These are phyloP conservation scores for Backusella mclennaniae DNA, from an alignment of 192 early-diverging fungal genomes.

Conservation along the genomic window DNA sequence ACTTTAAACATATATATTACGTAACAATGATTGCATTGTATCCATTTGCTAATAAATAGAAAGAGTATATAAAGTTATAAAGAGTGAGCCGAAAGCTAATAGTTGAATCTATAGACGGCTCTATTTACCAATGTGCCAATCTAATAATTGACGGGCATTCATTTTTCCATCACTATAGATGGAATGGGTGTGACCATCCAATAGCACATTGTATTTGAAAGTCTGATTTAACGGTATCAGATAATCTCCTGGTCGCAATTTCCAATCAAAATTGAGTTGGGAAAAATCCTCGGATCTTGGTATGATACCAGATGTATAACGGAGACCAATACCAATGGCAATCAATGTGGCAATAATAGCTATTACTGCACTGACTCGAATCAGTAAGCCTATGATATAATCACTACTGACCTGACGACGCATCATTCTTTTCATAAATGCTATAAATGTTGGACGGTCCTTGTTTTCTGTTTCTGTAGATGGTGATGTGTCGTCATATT, in stretches of 20 bases:
- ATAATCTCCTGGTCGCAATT: conserved; percentile 44
- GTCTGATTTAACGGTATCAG: conserved; percentile 38
- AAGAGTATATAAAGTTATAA: neutral
- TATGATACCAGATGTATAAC: conserved; percentile 21
- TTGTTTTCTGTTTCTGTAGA: neutral
- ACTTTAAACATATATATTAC: conserved; percentile 12
- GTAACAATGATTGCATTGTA: conserved; percentile 66
- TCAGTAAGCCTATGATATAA: conserved; percentile 11
- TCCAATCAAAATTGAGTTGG: conserved; percentile 47
- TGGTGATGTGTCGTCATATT: neutral
- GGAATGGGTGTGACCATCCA: conserved; percentile 68
- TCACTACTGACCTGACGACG: neutral
- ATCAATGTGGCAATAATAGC: conserved; percentile 23
- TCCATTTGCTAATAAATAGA: conserved; percentile 53
- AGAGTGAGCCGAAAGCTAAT: neutral
- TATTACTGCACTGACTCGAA: conserved; percentile 11
- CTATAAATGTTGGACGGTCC: neutral
- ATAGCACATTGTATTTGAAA: conserved; percentile 52
- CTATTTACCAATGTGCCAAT: conserved; percentile 56
- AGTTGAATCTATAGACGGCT: neutral
- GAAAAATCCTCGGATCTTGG: conserved; percentile 37
- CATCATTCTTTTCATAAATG: neutral
- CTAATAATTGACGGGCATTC: conserved; percentile 52
- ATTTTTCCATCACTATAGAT: conserved; percentile 62
- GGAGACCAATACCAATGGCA: conserved; percentile 22